Evolutionary conservation across 2,329 filamentous ascomycete genomes (phyloP).

Genomic region (Tolypocladium album): DNA sequence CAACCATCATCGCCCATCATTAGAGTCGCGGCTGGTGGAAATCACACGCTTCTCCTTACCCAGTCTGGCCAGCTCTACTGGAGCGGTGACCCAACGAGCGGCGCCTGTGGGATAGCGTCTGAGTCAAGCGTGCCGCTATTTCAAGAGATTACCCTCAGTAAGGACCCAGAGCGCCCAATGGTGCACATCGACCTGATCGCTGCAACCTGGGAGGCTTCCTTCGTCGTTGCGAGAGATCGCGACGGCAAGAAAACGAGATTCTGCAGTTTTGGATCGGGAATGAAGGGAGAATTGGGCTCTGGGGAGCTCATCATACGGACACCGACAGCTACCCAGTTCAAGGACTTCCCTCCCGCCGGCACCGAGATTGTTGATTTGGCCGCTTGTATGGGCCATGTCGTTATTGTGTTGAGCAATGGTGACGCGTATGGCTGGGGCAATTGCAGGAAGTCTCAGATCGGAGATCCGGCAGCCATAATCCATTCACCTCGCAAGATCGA

Average conservation of each 20-base stretch:
- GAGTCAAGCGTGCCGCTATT: conserved; percentile 24
- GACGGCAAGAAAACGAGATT: conserved; percentile 35
- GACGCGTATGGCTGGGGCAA: conserved; percentile 83
- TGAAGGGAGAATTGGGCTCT: conserved; percentile 63
- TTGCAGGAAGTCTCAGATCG: conserved; percentile 76
- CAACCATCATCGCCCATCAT: conserved; percentile 23
- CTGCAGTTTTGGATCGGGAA: conserved; percentile 54
- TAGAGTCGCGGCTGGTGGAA: conserved; percentile 57
- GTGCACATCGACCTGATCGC: conserved; percentile 36
- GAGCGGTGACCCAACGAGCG: conserved; percentile 47
- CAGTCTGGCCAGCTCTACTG: conserved; percentile 48
- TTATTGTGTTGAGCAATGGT: conserved; percentile 64
- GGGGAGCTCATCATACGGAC: conserved; percentile 41
- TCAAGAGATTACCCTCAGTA: conserved; percentile 24
- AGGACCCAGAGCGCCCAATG: conserved; percentile 14
- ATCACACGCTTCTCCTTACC: conserved; percentile 73
- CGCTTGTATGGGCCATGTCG: conserved; percentile 68
- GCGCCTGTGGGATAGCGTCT: conserved; percentile 40
- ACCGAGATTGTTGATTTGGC: conserved; percentile 53
- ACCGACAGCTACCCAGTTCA: conserved; percentile 36
- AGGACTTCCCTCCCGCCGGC: conserved; percentile 51
- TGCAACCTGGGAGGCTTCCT: conserved; percentile 70
- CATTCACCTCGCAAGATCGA: conserved; percentile 52
- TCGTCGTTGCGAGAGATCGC: conserved; percentile 43
- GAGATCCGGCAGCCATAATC: conserved; percentile 41